Base-by-base conservation (phyloP, 371 early-diverging fungal genomes). In the Mucor lusitanicus region DNA sequence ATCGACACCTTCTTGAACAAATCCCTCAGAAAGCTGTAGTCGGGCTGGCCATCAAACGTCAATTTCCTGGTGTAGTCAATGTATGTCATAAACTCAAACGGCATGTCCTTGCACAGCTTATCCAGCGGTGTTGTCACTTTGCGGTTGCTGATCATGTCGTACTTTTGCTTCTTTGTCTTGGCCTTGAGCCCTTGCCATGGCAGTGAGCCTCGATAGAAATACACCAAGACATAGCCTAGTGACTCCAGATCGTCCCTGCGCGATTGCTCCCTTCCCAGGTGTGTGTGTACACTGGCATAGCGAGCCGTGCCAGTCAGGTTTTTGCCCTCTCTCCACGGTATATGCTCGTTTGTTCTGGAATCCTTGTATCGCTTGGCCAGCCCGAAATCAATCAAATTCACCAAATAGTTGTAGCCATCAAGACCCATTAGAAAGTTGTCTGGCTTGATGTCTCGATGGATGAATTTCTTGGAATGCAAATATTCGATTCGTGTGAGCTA, bases 101-200 rank as follows among this genome's bases (percentile, higher is more conserved):
- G 99, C 78, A 93, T 92, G 4, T 95, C 94, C 42, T 91, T 86
- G 86, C 99, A 97, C 3, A 99, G 85, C 50, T 92, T 88, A 63
- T 96, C 95, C 5, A 97, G 90, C 7, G 95, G 89, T 12, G 97
- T 97, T n/a, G 89, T 91, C 90, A 94, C 92, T 83, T 99, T 99
- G 85, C 93, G 94, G 65, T 98, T 95, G 90, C 94, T 94, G 73
- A 99, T 99, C 70, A 93, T 92, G 75, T 97, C 97, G 81, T 98
- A 99, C 85, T 99, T 99, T 83, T 97, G 95, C 83, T 94, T 93
- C 82, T 98, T 97, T 40, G 93, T 96, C 12, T 92, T 94, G 11
- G 96, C 99, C 79, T 94, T 95, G 61, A 99, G 80, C 13, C 99
- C 99, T 82, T 99, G 99, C 99, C 99, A 99, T 60, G 99, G 99